Evolutionary conservation across 495 filamentous ascomycete species (phyloP).

Genomic region (Neurospora sp.): DNA sequence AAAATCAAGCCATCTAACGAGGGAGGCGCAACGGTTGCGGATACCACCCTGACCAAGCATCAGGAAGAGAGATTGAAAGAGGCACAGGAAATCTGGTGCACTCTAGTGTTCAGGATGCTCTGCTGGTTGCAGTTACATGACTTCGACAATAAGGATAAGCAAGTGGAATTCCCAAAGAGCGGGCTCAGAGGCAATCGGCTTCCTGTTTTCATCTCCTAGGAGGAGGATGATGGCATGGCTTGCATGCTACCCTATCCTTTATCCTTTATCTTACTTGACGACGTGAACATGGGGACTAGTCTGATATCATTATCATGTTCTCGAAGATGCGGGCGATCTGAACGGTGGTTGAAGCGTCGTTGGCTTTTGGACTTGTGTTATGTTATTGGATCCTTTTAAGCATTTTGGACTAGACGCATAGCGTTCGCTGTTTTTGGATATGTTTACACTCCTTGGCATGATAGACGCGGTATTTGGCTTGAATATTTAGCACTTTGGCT

Average conservation of each 20-base stretch:
- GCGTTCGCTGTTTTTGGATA: background rate
- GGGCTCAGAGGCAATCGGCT: constrained; percentile 38
- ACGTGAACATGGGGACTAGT: too few relatives aligned
- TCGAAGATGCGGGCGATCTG: too few relatives aligned
- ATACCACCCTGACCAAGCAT: too few relatives aligned
- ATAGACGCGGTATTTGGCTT: background rate
- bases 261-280: too few relatives aligned
- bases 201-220: constrained; percentile 35
- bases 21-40: too few relatives aligned
- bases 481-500: background rate
- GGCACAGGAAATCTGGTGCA: constrained; percentile 32
- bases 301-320: too few relatives aligned
- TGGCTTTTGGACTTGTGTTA: too few relatives aligned
- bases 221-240: background rate
- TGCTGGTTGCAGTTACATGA: constrained; percentile 44
- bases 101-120: constrained; percentile 41
- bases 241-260: background rate
- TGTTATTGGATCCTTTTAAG: too few relatives aligned
- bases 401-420: background rate
- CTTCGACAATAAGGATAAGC: constrained; percentile 38
- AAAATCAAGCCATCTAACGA: too few relatives aligned
- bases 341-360: too few relatives aligned
- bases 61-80: too few relatives aligned
- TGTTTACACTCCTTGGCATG: background rate
- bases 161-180: constrained; percentile 32